Conservation (phyloP, 2,329 filamentous ascomycete genomes). For the Neonectria neomacrospora region DNA sequence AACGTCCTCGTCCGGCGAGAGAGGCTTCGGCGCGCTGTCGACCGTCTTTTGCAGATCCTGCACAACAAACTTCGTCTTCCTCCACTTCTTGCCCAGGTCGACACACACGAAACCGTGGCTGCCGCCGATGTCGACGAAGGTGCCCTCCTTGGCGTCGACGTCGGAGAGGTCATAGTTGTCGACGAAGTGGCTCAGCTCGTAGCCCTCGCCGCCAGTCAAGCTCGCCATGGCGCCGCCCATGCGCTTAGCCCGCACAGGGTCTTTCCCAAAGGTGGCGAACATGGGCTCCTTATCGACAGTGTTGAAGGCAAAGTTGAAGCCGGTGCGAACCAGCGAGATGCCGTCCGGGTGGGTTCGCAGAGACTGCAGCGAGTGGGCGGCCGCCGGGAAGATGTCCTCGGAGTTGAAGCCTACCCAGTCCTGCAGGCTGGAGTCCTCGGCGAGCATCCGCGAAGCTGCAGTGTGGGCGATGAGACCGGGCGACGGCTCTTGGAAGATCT, state of each 20-base stretch:
- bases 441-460: conserved; percentile 62
- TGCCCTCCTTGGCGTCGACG: conserved; percentile 57
- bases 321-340: conserved; percentile 59
- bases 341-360: conserved; percentile 59
- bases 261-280: conserved; percentile 64
- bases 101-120: conserved; percentile 67
- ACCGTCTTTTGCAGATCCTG: conserved; percentile 64
- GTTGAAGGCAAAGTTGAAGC: conserved; percentile 63
- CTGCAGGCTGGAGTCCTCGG: conserved; percentile 58
- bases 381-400: conserved; percentile 64
- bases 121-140: conserved; percentile 69
- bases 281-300: conserved; percentile 64
- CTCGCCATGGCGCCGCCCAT: conserved; percentile 67
- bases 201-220: conserved; percentile 66
- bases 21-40: conserved; percentile 57
- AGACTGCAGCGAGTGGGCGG: conserved; percentile 58
- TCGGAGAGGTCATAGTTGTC: conserved; percentile 64
- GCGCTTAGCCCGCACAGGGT: conserved; percentile 58
- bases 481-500: conserved; percentile 64
- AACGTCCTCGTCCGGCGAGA: conserved; percentile 53
- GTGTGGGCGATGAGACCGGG: conserved; percentile 66
- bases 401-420: conserved; percentile 67
- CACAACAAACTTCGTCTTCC: conserved; percentile 64
- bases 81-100: conserved; percentile 63
- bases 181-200: conserved; percentile 64